Conservation (phyloP, 2,329 filamentous ascomycete genomes). For the Phoma herbarum region DNA sequence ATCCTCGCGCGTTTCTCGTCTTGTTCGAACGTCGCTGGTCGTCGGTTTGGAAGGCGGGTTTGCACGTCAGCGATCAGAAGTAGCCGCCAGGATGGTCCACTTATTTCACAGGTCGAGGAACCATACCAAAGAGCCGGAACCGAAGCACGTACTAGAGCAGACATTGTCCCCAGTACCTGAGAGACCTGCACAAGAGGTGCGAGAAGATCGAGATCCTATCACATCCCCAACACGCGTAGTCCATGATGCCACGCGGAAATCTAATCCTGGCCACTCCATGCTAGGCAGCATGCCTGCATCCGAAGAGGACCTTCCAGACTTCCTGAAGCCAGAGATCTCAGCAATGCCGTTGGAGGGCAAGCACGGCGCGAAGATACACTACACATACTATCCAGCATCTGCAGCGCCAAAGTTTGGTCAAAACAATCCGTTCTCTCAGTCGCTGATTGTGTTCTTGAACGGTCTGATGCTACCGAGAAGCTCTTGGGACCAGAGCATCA, state of each 20-base stretch:
- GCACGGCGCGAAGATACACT: conserved; percentile 41
- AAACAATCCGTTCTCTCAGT: conserved; percentile 47
- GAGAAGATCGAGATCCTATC: conserved; percentile 3
- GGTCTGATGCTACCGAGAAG: conserved; percentile 54
- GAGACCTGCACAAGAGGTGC: conserved; percentile 5
- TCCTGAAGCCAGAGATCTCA: conserved; percentile 43
- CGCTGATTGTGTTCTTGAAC: conserved; percentile 57
- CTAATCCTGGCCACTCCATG: conserved; percentile 11
- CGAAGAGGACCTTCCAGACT: conserved; percentile 41
- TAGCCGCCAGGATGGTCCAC: conserved; percentile 15
- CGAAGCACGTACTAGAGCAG: conserved; percentile 8
- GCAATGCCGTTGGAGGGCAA: conserved; percentile 41
- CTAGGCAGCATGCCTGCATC: conserved; percentile 31
- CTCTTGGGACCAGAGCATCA: conserved; percentile 51
- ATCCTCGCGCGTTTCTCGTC: background rate
- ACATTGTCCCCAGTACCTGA: conserved; percentile 13
- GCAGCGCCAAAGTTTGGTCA: conserved; percentile 29
- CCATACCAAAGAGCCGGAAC: conserved; percentile 17
- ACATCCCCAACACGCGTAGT: conserved; percentile 11
- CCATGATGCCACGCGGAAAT: conserved; percentile 12
- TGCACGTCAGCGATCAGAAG: background rate
- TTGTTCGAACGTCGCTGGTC: background rate
- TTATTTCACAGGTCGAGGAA: conserved; percentile 16
- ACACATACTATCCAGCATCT: conserved; percentile 48
- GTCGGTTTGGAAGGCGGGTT: background rate